phyloP scores from a whole-genome alignment of 1,284 basidiomycete species.

The Moniliella sp. region DNA sequence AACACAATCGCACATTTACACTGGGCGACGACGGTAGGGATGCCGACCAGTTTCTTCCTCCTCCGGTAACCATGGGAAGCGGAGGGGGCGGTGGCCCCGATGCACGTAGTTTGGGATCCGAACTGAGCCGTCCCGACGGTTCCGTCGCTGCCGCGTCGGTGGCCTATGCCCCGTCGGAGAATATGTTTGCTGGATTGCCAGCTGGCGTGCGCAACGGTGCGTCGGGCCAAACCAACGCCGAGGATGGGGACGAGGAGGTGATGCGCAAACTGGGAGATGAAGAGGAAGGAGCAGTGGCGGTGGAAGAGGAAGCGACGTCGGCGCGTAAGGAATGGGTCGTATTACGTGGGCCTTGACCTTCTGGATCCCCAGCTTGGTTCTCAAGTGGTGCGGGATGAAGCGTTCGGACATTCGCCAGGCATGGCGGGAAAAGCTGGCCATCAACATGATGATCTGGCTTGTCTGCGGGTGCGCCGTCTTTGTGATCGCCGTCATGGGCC shows the following conservation, averaged over 20 bases:
- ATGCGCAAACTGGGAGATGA: slow-evolving; percentile 1
- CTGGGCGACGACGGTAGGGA: slow-evolving; percentile 22
- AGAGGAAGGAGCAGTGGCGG: slow-evolving; percentile 47
- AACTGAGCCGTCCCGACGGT: slow-evolving; percentile 2
- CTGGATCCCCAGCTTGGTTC: slow-evolving; percentile 67
- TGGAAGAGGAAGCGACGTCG: slow-evolving; percentile 58
- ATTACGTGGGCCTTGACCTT: slow-evolving; percentile 75
- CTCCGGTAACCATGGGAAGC: slow-evolving; percentile 1
- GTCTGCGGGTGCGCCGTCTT: slow-evolving; percentile 68
- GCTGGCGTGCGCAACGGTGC: slow-evolving; percentile 36
- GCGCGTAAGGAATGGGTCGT: slow-evolving; percentile 68
- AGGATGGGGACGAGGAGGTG: too few relatives aligned
- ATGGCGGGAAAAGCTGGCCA: slow-evolving; percentile 86
- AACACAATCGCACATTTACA: neutral
- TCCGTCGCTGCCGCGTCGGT: slow-evolving; percentile 15
- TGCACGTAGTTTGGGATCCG: too few relatives aligned
- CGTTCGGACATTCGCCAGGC: slow-evolving; percentile 90
- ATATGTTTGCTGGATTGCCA: slow-evolving; percentile 66
- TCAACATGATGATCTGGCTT: slow-evolving; percentile 84
- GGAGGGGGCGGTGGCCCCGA: slow-evolving; percentile 5
- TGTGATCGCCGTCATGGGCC: slow-evolving; percentile 69
- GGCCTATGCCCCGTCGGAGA: slow-evolving; percentile 64
- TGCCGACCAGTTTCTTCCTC: slow-evolving; percentile 9
- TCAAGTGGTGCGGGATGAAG: slow-evolving; percentile 81
- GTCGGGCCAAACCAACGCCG: slow-evolving; percentile 1